Evolutionary conservation across 306 rosid species (phyloP).

Genomic region (Cicer chorassanicum): DNA sequence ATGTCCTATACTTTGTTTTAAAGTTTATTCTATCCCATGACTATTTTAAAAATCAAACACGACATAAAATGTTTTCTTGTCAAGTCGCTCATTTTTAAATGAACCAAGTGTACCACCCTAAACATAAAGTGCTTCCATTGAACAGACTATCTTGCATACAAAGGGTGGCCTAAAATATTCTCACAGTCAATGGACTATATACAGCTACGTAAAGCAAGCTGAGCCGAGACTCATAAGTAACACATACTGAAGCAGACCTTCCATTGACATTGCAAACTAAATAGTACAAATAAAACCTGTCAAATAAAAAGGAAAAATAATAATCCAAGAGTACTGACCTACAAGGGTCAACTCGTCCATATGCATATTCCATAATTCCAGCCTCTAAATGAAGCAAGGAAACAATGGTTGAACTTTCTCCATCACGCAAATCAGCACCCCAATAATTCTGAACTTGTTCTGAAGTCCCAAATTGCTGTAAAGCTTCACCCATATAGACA

Average conservation of each 20-base stretch:
- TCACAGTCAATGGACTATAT: conserved; percentile 1
- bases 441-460: conserved; percentile 69
- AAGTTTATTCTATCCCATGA: background rate
- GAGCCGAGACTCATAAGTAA: background rate
- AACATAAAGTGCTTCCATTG: background rate
- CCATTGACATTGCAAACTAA: conserved; percentile 15
- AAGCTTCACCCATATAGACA: conserved; percentile 58
- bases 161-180: background rate
- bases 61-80: background rate
- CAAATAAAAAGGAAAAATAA: conserved; percentile 23
- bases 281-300: conserved; percentile 7
- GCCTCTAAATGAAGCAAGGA: conserved; percentile 81
- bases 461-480: conserved; percentile 58
- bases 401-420: conserved; percentile 64
- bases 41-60: background rate
- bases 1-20: background rate
- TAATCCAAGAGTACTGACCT: conserved; percentile 53
- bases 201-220: background rate
- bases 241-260: background rate
- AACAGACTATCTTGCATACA: conserved; percentile 9
- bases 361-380: conserved; percentile 79
- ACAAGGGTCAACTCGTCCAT: conserved; percentile 90
- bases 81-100: background rate
- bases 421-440: conserved; percentile 54
- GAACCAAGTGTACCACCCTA: background rate